Conservation (phyloP, 2,329 filamentous ascomycete genomes). For the Aspergillus pseudoglaucus region DNA sequence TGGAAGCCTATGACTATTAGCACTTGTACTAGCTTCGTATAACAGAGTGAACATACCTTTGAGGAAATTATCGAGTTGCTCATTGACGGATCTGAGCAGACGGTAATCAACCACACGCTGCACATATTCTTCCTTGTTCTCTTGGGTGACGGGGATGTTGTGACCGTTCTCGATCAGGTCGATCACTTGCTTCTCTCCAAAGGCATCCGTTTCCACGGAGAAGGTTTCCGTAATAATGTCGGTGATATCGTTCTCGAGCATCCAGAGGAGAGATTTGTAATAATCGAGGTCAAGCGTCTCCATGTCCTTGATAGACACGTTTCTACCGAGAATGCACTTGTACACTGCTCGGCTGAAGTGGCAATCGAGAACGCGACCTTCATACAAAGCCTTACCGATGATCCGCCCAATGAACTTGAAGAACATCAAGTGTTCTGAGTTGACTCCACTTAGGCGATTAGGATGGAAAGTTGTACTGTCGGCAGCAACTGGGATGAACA, state of each 20-base stretch:
- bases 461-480: conserved; percentile 98
- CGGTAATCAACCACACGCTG: conserved; percentile 91
- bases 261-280: conserved; percentile 98
- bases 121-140: conserved; percentile 98
- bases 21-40: neutral
- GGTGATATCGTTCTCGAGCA: conserved; percentile 96
- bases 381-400: conserved; percentile 96
- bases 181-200: conserved; percentile 79
- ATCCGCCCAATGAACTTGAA: conserved; percentile 99
- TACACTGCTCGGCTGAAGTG: conserved; percentile 99
- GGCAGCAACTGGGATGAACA: conserved; percentile 94
- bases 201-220: conserved; percentile 86
- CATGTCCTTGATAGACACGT: conserved; percentile 98
- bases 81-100: conserved; percentile 82
- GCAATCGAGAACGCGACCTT: conserved; percentile 90
- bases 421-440: conserved; percentile 91
- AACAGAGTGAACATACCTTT: conserved; percentile 51
- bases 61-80: conserved; percentile 89
- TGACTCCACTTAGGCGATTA: conserved; percentile 88
- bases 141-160: conserved; percentile 89
- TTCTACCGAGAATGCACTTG: conserved; percentile 91
- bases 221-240: conserved; percentile 97
- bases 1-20: conserved; percentile 64
- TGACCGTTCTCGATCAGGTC: conserved; percentile 83
- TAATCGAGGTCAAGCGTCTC: conserved; percentile 97